Conservation (phyloP, 352 stramenopile genomes). For the Hyaloperonospora brassicae region DNA sequence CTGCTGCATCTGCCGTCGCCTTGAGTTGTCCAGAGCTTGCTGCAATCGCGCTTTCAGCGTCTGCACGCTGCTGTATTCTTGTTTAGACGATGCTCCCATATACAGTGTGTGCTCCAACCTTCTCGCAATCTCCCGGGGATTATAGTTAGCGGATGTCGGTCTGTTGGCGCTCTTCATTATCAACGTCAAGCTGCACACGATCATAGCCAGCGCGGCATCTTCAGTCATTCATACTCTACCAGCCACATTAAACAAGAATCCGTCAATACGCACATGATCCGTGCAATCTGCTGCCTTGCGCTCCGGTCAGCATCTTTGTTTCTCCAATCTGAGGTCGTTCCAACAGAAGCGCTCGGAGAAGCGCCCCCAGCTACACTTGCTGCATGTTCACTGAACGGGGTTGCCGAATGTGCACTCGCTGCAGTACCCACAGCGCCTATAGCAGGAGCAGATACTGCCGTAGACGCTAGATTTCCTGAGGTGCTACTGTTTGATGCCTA, state of each 20-base stretch:
- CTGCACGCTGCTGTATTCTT: slow-evolving; percentile 85
- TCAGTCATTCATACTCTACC: slow-evolving; percentile 13
- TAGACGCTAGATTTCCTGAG: slow-evolving; percentile 14
- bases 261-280: slow-evolving; percentile 68
- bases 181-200: slow-evolving; percentile 58
- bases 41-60: slow-evolving; percentile 78
- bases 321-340: slow-evolving; percentile 53
- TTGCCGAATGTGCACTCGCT: slow-evolving; percentile 9
- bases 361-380: slow-evolving; percentile 1
- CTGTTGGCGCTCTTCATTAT: slow-evolving; percentile 88
- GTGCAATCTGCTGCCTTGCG: slow-evolving; percentile 77
- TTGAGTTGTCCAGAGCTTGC: slow-evolving; percentile 78
- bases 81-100: slow-evolving; percentile 72
- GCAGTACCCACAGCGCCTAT: slow-evolving; percentile 15
- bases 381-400: slow-evolving; percentile 1
- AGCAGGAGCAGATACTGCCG: slow-evolving; percentile 13
- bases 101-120: slow-evolving; percentile 82
- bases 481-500: slow-evolving; percentile 28
- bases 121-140: slow-evolving; percentile 78
- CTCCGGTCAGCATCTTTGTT: slow-evolving; percentile 79
- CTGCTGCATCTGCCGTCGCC: slow-evolving; percentile 71
- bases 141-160: slow-evolving; percentile 83
- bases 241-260: slow-evolving; percentile 1
- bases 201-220: slow-evolving; percentile 8
- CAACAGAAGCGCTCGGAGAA: slow-evolving; percentile 9